phyloP scores from a whole-genome alignment of 2,329 filamentous ascomycete genomes.

The Xenosphaeropsis pyriputrescens region DNA sequence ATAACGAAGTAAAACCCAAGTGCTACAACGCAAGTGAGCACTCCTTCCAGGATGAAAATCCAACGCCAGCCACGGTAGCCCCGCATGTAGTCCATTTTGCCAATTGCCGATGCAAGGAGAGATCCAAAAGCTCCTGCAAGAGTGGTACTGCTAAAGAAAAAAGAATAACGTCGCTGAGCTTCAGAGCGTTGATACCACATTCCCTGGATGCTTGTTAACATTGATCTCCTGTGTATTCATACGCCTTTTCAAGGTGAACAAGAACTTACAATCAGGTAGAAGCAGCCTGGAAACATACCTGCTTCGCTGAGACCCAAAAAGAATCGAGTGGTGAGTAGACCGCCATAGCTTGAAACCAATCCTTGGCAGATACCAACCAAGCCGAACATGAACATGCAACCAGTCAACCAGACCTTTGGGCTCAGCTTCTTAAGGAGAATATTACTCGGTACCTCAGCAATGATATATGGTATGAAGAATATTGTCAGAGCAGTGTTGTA shows the following conservation, averaged over 20 bases:
- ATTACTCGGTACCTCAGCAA: conserved; percentile 60
- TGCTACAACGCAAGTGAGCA: conserved; percentile 45
- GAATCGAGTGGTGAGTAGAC: conserved; percentile 68
- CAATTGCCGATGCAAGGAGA: conserved; percentile 71
- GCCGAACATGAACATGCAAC: conserved; percentile 63
- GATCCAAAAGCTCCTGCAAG: conserved; percentile 77
- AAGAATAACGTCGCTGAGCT: conserved; percentile 80
- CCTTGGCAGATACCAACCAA: conserved; percentile 18
- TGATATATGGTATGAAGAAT: conserved; percentile 68
- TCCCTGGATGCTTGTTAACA: conserved; percentile 15
- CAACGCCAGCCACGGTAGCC: conserved; percentile 66
- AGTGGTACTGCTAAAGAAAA: conserved; percentile 81
- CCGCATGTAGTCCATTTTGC: conserved; percentile 63
- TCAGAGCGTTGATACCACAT: conserved; percentile 87
- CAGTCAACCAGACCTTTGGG: conserved; percentile 57
- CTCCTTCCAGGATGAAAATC: conserved; percentile 71
- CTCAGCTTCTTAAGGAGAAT: conserved; percentile 54
- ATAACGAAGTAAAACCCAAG: conserved; percentile 54
- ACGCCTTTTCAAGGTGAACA: too few species aligned
- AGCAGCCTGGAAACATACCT: conserved; percentile 62
- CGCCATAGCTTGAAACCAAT: conserved; percentile 52
- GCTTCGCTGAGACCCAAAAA: conserved; percentile 69
- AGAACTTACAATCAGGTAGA: conserved; percentile 45
- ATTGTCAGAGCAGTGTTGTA: conserved; percentile 69
- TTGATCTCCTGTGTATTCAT: too few species aligned